A percentile compares a stretch with the other conserved stretches of the same genome.
Evolutionary conservation across 163 green algal genomes (phyloP).

Genomic region (Scenedesmus sp.): DNA sequence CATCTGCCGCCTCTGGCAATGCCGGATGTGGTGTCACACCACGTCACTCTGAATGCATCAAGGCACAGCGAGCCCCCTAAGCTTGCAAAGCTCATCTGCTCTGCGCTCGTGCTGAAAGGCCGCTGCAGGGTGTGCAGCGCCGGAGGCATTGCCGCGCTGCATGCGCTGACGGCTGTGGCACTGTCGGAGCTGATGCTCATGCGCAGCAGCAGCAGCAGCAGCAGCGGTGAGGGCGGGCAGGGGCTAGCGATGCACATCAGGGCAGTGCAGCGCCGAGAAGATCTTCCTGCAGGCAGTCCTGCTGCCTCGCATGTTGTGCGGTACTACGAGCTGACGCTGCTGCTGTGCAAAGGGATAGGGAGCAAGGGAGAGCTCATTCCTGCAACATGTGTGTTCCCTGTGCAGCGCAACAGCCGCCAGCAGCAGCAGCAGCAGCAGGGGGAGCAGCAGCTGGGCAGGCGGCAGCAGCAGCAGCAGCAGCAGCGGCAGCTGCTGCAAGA

Average conservation of each 20-base stretch:
- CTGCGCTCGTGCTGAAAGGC: not conserved
- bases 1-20: conserved; percentile 31
- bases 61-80: not conserved
- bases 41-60: not conserved
- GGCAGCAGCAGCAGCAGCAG: not conserved
- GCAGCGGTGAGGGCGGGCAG: not conserved
- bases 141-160: conserved; percentile 9
- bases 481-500: conserved; percentile 15
- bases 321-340: conserved; percentile 26
- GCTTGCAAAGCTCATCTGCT: not conserved
- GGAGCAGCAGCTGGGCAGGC: not conserved
- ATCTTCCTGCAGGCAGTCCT: not conserved
- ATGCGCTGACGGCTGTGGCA: conserved; percentile 28
- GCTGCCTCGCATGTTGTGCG: not conserved
- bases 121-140: conserved; percentile 19
- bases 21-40: not conserved
- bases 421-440: not conserved
- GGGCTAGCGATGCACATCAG: conserved; percentile 16
- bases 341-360: not conserved
- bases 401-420: not conserved
- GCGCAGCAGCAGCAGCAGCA: not conserved
- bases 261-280: not conserved
- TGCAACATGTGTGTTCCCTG: not conserved
- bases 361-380: not conserved
- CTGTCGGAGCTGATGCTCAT: conserved; percentile 10